Conservation (phyloP, 1,139 yeast genomes). For the Yamadazyma atmosphaerica region DNA sequence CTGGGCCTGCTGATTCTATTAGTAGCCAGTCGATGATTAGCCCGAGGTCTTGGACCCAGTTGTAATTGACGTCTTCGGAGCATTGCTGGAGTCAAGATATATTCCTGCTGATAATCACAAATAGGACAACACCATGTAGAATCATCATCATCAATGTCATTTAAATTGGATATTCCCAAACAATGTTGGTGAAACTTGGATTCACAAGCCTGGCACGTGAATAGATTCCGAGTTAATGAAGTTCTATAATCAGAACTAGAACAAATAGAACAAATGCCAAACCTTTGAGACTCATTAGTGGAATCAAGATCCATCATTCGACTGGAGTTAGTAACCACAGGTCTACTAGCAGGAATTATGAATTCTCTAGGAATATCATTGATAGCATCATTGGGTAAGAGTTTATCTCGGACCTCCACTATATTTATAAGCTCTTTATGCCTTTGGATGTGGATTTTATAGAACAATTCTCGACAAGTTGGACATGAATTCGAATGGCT, state of each 20-base stretch:
- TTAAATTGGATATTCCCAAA: conserved; percentile 25
- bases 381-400: conserved; percentile 37
- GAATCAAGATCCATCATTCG: background rate
- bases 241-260: conserved; percentile 33
- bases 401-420: conserved; percentile 30
- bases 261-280: conserved; percentile 36
- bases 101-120: conserved; percentile 41
- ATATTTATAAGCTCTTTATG: conserved; percentile 10
- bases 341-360: conserved; percentile 23
- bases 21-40: background rate
- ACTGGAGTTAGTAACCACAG: background rate
- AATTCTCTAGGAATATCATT: conserved; percentile 41
- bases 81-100: conserved; percentile 9
- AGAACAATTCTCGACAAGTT: conserved; percentile 44
- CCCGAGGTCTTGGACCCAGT: background rate
- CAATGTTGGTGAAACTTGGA: conserved; percentile 38
- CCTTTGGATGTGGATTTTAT: conserved; percentile 25
- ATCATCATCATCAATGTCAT: conserved; percentile 12
- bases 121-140: conserved; percentile 44
- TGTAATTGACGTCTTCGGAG: conserved; percentile 1
- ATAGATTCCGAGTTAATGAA: conserved; percentile 21
- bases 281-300: conserved; percentile 1
- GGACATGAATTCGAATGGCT: conserved; percentile 53
- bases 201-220: conserved; percentile 35
- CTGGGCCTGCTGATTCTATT: conserved; percentile 1